Conservation (phyloP, 768 basidiomycete species). For the Suillus subluteus region DNA sequence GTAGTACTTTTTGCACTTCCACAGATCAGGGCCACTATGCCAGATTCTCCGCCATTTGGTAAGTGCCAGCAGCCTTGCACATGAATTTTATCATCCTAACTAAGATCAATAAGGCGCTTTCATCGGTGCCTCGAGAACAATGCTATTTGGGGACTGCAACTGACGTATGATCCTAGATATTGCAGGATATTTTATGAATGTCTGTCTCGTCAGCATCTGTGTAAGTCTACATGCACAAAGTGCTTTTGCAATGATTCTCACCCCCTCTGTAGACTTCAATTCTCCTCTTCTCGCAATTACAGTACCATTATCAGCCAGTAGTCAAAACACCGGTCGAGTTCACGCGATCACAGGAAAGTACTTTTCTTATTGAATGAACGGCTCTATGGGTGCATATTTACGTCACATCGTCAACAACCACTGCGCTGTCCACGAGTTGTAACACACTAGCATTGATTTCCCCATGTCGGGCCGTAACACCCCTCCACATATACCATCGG, state of each 20-base stretch:
- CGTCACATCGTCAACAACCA: no score
- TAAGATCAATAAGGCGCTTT: slow-evolving; percentile 6
- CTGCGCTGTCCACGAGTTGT: no score
- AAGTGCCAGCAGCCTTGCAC: neutral
- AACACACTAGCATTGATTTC: no score
- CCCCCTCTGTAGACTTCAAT: slow-evolving; percentile 9
- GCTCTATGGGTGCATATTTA: neutral
- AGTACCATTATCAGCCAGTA: slow-evolving; percentile 10
- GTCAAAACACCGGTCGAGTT: neutral
- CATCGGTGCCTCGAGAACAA: slow-evolving; percentile 4
- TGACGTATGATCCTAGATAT: slow-evolving; percentile 1
- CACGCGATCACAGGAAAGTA: neutral
- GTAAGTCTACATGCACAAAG: slow-evolving; percentile 5
- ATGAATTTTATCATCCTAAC: neutral
- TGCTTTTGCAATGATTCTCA: neutral
- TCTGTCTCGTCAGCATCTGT: slow-evolving; percentile 14
- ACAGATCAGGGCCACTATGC: slow-evolving; percentile 13
- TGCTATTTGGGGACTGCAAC: neutral
- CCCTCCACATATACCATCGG: no score
- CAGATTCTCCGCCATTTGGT: slow-evolving; percentile 13
- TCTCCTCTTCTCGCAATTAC: slow-evolving; percentile 12
- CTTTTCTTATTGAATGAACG: neutral
- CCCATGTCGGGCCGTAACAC: no score
- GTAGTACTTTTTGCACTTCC: slow-evolving; percentile 13
- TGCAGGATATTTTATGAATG: slow-evolving; percentile 12